phyloP scores from a whole-genome alignment of 1,284 basidiomycete genomes.

The Marasmius tenuissimus region DNA sequence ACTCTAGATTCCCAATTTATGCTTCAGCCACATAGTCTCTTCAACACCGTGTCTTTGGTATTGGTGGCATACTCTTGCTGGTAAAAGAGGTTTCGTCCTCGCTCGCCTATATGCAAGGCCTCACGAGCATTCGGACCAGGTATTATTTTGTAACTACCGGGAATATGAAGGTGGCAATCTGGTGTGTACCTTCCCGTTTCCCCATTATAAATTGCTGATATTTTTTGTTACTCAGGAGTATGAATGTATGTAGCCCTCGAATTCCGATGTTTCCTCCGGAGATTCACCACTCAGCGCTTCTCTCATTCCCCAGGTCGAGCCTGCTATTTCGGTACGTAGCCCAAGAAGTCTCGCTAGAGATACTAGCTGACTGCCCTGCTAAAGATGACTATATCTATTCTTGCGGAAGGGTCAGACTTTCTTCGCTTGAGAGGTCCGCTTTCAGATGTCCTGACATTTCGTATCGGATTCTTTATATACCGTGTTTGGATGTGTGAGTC shows the following conservation, averaged over 20 bases:
- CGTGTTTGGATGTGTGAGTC: constrained; percentile 30
- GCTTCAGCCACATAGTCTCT: constrained; percentile 15
- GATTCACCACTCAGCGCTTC: neutral
- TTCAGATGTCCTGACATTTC: neutral
- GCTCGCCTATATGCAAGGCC: neutral
- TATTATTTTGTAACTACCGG: constrained; percentile 29
- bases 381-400: constrained; percentile 30
- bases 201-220: too few species aligned
- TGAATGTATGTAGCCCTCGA: constrained; percentile 22
- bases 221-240: constrained; percentile 19
- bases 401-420: constrained; percentile 24
- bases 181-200: constrained; percentile 16
- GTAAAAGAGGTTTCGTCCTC: constrained; percentile 4
- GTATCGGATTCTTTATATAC: constrained; percentile 27
- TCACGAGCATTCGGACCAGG: neutral
- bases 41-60: constrained; percentile 28
- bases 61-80: constrained; percentile 30
- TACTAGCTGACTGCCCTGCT: neutral
- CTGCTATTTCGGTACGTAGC: constrained; percentile 28
- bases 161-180: constrained; percentile 19
- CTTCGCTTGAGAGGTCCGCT: neutral
- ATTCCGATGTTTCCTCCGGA: neutral
- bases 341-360: neutral
- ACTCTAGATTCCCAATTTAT: neutral
- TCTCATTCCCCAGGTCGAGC: constrained; percentile 20